Base-by-base conservation (phyloP, 495 filamentous ascomycete species). In the Aspergillus ellipticus region DNA sequence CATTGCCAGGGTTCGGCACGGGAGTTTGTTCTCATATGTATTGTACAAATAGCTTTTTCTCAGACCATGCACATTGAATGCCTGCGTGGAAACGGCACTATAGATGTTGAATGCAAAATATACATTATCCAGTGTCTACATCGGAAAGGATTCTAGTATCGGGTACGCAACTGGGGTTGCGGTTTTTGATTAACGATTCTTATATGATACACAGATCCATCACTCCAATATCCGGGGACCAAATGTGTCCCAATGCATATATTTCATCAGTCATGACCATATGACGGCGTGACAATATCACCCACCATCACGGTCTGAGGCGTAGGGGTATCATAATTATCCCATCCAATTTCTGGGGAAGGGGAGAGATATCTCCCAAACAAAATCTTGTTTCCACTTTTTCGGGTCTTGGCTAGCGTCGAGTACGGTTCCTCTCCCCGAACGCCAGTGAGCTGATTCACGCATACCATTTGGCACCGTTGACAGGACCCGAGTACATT, bases 381-480 rank as follows among this genome's bases (percentile, higher is more conserved):
- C 47, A 86, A 85, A 11, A 96, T 84, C 71, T 88, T 90, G 0
- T 91, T 89, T 29, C 87, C 84, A 28, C 89, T 81, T 56, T 89
- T 81, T 56, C 93, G 78, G 1, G 90, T 96, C 71, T 94, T 96
- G 0, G 86, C 85, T 26, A 98, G 73, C 1, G 92, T 96, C 1
- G 89, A 82, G 67, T 94, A 95, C 0, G 94, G 94, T 66, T 97
- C 92, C 56, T 89, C 82, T 39, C 85, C 81, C 68, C 84, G 88
- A 45, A 83, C 79, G 0, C 85, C 93, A 5, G 88, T 95, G 16
- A 85, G 72, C 63, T 96, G 94, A 58, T 98, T 85, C 42, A 97
- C 82, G 66, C 93, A 97, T 11, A 98, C 87, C 90, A 98, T 96
- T 62, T 96, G 91, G 57, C 94, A 98, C 15, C 94, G 74, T 33